Evolutionary conservation across 2,329 filamentous ascomycete genomes (phyloP), one percentile per base, ranked within the genome.

Genomic region (Cercospora sesami): DNA sequence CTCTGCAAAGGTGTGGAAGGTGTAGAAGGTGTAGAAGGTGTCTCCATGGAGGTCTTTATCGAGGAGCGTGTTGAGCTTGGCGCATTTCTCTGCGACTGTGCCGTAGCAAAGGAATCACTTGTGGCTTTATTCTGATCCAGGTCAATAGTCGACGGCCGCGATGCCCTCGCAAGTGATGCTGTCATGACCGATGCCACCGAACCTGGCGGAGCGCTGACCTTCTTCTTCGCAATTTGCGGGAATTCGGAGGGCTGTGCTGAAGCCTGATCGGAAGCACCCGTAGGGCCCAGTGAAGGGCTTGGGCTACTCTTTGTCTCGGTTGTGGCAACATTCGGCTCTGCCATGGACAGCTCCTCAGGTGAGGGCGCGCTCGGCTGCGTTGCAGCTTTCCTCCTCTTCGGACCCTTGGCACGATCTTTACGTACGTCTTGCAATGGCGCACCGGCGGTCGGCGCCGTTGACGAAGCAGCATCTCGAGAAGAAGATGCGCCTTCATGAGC

Each of bases 321-420:
- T 9, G 53, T 14, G 3, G 14, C 26, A 6, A 33, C 31, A n/a
- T 64, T 64, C 16, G 33, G 36, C 60, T 36, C 53, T 21, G 58
- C 21, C 28, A 42, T n/a, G 26, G 45, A 16, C 12, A 57, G 2
- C 39, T 60, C 57, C 53, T 65, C 42, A 7, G 51, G 16, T 9
- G 30, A 51, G 14, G 48, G 9, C 4, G 21, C 48, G 12, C 66
- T 63, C n/a, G 58, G 31, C 33, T 71, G 71, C 31, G 78, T 72
- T 31, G 72, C 76, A 2, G 93, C 94, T 18, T 91, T 90, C 78
- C 94, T 91, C 82, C 94, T 89, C 82, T 89, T 95, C 30, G 95
- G 95, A 28, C 95, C 95, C 78, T 92, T 91, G 64, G 94, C 94
- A 79, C 95, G 89, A 73, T 86, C 87, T 82, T 98, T 99, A 51